These are phyloP conservation scores for Corchorus olitorius DNA, from an alignment of 345 rosid genomes.

Conservation along the genomic window DNA sequence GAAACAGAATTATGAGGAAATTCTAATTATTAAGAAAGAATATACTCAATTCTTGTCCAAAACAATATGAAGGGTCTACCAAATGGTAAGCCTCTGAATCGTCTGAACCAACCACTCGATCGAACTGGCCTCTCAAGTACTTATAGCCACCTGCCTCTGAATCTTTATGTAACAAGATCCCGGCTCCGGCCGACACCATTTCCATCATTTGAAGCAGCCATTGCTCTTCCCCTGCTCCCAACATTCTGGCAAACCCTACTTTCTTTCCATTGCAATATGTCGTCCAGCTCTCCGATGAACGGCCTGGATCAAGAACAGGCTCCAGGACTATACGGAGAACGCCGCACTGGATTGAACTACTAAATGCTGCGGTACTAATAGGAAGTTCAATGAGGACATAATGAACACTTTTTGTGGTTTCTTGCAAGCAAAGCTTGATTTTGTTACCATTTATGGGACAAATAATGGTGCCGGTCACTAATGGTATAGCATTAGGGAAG, in stretches of 20 bases:
- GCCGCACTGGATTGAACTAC: background rate
- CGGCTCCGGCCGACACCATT: conserved; percentile 26
- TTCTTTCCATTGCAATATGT: conserved; percentile 26
- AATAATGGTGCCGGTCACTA: conserved; percentile 12
- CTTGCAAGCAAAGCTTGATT: background rate
- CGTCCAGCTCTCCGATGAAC: conserved; percentile 13
- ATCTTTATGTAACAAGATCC: conserved; percentile 19
- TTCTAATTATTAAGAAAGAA: conserved; percentile 1
- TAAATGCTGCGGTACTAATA: background rate
- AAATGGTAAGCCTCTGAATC: conserved; percentile 25
- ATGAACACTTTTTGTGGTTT: background rate
- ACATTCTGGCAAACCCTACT: conserved; percentile 22
- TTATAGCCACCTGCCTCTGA: conserved; percentile 14
- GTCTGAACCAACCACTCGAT: conserved; percentile 10
- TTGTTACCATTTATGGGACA: conserved; percentile 2
- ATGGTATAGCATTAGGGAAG: background rate
- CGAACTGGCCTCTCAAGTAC: conserved; percentile 34
- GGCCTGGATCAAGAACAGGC: background rate
- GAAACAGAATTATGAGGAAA: background rate
- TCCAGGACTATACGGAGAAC: conserved; percentile 5
- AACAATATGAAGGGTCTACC: conserved; percentile 5
- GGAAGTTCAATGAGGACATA: conserved; percentile 7
- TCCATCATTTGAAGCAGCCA: conserved; percentile 21
- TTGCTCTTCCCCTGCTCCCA: conserved; percentile 18
- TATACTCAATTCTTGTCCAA: background rate